Evolutionary conservation across 1,284 basidiomycete genomes (phyloP).

Genomic region (Apiotrichum porosum): DNA sequence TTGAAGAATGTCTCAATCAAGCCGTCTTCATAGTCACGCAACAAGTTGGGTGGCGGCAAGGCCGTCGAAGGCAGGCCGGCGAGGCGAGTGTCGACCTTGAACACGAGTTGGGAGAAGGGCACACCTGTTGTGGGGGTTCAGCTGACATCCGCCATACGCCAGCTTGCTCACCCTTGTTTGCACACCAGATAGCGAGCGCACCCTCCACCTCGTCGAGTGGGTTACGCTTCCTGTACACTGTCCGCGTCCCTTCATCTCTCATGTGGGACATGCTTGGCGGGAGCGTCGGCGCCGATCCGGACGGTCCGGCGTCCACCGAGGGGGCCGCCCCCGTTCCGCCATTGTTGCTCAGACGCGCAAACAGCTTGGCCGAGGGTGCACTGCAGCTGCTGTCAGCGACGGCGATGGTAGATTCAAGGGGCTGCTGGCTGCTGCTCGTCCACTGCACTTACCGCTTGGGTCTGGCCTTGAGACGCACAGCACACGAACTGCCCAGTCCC

Average conservation of each 20-base stretch:
- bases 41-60: slow-evolving; percentile 5
- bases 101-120: slow-evolving; percentile 11
- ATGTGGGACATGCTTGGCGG: too few species aligned
- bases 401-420: too few species aligned
- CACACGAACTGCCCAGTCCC: slow-evolving; percentile 12
- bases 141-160: neutral
- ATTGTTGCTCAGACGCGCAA: neutral
- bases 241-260: too few species aligned
- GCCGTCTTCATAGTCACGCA: slow-evolving; percentile 15
- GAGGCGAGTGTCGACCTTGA: slow-evolving; percentile 16
- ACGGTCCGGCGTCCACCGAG: neutral
- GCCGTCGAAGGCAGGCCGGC: slow-evolving; percentile 6
- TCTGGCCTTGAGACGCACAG: slow-evolving; percentile 20
- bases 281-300: neutral
- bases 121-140: slow-evolving; percentile 1
- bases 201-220: slow-evolving; percentile 16
- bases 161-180: slow-evolving; percentile 2
- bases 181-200: slow-evolving; percentile 10
- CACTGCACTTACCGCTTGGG: slow-evolving; percentile 18
- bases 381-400: slow-evolving; percentile 4
- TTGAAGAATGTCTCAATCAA: slow-evolving; percentile 17
- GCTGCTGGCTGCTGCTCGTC: too few species aligned
- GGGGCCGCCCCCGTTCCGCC: neutral
- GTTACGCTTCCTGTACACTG: slow-evolving; percentile 4
- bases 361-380: slow-evolving; percentile 13